Percentiles rank a stretch among this genome's conserved stretches.
Conservation (phyloP, 805 yeast genomes). For the Kregervanrija delftensis region DNA sequence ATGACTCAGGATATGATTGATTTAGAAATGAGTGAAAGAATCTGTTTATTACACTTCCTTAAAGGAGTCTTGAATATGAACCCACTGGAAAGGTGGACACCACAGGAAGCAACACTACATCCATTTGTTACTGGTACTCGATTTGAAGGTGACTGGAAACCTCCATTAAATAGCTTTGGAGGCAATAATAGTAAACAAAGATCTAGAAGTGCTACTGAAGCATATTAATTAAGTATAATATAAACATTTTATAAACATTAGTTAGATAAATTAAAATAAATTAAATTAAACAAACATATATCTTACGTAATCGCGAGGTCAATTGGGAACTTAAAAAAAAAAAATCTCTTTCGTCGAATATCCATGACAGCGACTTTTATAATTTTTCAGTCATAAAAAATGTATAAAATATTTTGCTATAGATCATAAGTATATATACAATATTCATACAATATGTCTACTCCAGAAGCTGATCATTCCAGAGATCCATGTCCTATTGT, state of each 20-base stretch:
- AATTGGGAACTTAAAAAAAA: background rate
- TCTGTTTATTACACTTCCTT: constrained; percentile 68
- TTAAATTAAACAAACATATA: no score
- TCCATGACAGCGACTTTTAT: background rate
- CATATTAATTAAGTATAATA: background rate
- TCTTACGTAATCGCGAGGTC: background rate
- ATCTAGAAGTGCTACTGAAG: constrained; percentile 11
- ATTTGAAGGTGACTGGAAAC: constrained; percentile 48
- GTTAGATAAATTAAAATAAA: no score
- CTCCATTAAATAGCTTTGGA: constrained; percentile 28
- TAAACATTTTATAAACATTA: background rate
- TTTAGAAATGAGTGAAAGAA: constrained; percentile 67
- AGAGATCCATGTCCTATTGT: constrained; percentile 99
- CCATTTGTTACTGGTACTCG: constrained; percentile 73
- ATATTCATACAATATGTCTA: constrained; percentile 42
- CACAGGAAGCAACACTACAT: constrained; percentile 88
- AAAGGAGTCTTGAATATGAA: constrained; percentile 72
- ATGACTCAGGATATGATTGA: constrained; percentile 51
- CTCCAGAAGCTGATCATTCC: constrained; percentile 76
- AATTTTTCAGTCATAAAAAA: background rate
- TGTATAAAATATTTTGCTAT: background rate
- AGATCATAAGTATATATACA: background rate
- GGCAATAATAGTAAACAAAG: constrained; percentile 12
- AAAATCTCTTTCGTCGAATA: no score
- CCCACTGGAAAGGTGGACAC: constrained; percentile 94